These are phyloP conservation scores for Cylindrodendrum hubeiense DNA, from an alignment of 2,329 filamentous ascomycete species.

Conservation along the genomic window DNA sequence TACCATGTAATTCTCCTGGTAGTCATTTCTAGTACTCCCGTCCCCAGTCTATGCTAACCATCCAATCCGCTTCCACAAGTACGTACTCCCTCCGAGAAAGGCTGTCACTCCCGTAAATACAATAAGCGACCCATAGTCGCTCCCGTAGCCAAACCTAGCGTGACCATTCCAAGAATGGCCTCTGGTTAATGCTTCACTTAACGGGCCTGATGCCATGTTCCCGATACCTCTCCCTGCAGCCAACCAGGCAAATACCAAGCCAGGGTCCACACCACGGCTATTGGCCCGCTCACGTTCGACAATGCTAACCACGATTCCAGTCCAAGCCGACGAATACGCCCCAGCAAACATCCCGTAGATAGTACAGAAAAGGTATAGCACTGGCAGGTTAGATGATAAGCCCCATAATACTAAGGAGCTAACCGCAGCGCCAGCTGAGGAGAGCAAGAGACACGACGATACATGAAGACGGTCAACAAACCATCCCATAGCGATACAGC, in stretches of 20 bases:
- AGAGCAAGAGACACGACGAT: constrained; percentile 65
- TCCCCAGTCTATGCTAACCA: too few relatives aligned
- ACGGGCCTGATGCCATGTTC: constrained; percentile 65
- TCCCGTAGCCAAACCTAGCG: constrained; percentile 59
- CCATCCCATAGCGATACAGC: constrained; percentile 55
- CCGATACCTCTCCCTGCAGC: constrained; percentile 69
- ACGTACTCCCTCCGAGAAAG: constrained; percentile 32
- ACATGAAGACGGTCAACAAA: constrained; percentile 64
- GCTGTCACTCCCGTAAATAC: constrained; percentile 62
- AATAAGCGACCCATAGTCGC: constrained; percentile 65
- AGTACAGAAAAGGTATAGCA: constrained; percentile 70
- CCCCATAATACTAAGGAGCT: constrained; percentile 72
- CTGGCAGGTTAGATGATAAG: constrained; percentile 58
- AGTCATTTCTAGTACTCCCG: too few relatives aligned
- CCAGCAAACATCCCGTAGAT: constrained; percentile 74
- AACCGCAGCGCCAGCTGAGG: constrained; percentile 64
- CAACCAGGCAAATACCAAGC: constrained; percentile 67
- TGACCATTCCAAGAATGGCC: constrained; percentile 56
- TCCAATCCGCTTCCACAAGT: constrained; percentile 31
- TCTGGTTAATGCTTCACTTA: constrained; percentile 63
- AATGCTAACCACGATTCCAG: constrained; percentile 56
- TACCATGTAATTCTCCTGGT: too few relatives aligned
- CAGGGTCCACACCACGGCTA: constrained; percentile 49
- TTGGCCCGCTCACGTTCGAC: constrained; percentile 44
- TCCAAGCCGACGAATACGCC: constrained; percentile 70